Conservation (phyloP, 352 stramenopile genomes). For the Globisporangium radiosum region DNA sequence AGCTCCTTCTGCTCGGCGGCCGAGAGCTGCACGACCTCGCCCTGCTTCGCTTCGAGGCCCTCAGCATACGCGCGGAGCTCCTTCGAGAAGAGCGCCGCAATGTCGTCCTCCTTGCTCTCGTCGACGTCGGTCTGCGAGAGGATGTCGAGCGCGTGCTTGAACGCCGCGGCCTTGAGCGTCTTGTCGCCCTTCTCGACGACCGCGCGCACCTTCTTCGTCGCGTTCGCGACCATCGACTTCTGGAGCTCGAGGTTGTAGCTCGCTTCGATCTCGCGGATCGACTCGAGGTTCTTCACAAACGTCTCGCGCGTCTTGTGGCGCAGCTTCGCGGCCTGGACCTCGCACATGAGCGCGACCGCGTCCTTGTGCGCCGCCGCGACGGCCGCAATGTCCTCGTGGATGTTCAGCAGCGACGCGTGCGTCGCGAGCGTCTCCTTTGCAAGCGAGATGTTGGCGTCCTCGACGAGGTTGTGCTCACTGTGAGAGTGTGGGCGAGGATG, state of each 20-base stretch:
- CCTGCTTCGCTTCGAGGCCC: slow-evolving; percentile 72
- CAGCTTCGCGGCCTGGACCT: slow-evolving; percentile 81
- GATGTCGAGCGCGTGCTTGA: slow-evolving; percentile 83
- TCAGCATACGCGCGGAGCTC: slow-evolving; percentile 73
- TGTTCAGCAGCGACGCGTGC: slow-evolving; percentile 77
- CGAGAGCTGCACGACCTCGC: slow-evolving; percentile 68
- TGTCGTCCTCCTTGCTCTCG: slow-evolving; percentile 79
- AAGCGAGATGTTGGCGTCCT: slow-evolving; percentile 77
- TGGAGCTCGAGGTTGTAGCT: slow-evolving; percentile 81
- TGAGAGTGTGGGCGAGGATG: background rate
- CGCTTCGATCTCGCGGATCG: slow-evolving; percentile 75
- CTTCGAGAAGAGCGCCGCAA: slow-evolving; percentile 78
- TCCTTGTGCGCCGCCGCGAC: slow-evolving; percentile 80
- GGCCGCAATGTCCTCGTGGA: slow-evolving; percentile 78
- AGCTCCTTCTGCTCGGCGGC: slow-evolving; percentile 73
- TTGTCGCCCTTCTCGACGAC: slow-evolving; percentile 79
- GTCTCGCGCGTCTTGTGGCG: slow-evolving; percentile 85
- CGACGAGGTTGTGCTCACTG: slow-evolving; percentile 80
- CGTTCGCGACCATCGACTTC: slow-evolving; percentile 71
- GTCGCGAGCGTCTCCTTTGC: slow-evolving; percentile 80
- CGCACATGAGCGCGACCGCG: slow-evolving; percentile 72
- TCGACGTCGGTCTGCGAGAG: slow-evolving; percentile 58
- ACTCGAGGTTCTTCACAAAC: slow-evolving; percentile 85
- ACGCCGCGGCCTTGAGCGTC: slow-evolving; percentile 75
- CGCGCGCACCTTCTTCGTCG: slow-evolving; percentile 68